Conservation (phyloP, 768 basidiomycete species). For the Hysterangium stoloniferum region DNA sequence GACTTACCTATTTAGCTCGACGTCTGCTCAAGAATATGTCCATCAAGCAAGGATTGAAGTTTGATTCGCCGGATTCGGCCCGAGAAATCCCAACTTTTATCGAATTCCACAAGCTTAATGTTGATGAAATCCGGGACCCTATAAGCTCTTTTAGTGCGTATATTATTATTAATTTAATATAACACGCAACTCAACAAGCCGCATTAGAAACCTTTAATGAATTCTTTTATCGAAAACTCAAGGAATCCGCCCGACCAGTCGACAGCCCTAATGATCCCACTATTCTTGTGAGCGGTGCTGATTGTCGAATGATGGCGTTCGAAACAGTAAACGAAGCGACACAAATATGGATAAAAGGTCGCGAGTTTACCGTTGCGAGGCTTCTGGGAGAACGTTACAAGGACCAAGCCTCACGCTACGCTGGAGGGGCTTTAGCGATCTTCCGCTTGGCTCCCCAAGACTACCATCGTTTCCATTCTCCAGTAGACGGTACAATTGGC, state of each 20-base stretch:
- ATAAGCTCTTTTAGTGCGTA: slow-evolving; percentile 72
- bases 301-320: slow-evolving; percentile 95
- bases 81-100: slow-evolving; percentile 83
- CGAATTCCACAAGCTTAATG: slow-evolving; percentile 79
- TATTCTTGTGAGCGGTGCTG: slow-evolving; percentile 82
- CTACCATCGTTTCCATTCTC: slow-evolving; percentile 90
- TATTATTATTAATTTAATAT: background rate
- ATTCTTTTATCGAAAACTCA: slow-evolving; percentile 86
- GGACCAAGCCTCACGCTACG: slow-evolving; percentile 59
- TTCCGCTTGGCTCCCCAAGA: slow-evolving; percentile 93
- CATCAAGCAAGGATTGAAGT: slow-evolving; percentile 91
- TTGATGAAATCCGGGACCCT: slow-evolving; percentile 78
- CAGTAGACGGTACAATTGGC: slow-evolving; percentile 80
- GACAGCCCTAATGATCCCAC: slow-evolving; percentile 65
- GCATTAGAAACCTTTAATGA: slow-evolving; percentile 79
- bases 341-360: slow-evolving; percentile 92
- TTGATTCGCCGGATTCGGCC: slow-evolving; percentile 78
- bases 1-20: slow-evolving; percentile 40
- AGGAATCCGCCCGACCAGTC: slow-evolving; percentile 69
- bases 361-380: slow-evolving; percentile 77
- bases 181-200: background rate
- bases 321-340: slow-evolving; percentile 82
- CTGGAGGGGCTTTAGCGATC: slow-evolving; percentile 78
- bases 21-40: slow-evolving; percentile 83
- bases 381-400: slow-evolving; percentile 77